A percentile compares a stretch with the other conserved stretches of the same genome.
phyloP scores from a whole-genome alignment of 2,329 filamentous ascomycete species.

The Phymatotrichopsis omnivora region DNA sequence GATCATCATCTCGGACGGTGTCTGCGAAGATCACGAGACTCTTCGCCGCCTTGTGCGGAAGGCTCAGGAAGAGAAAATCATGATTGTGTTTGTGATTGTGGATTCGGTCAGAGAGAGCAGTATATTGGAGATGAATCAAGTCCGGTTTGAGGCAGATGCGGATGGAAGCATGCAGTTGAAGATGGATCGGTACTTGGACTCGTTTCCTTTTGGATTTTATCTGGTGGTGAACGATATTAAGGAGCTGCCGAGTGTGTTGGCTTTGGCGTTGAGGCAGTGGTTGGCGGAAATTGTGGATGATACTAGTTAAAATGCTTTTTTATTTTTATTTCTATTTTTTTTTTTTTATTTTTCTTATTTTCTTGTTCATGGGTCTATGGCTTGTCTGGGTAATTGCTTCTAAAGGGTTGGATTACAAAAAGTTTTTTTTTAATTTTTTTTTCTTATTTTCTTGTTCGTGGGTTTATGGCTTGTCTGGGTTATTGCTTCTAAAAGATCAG shows the following conservation, averaged over 20 bases:
- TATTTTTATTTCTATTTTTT: no score
- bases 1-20: constrained; percentile 84
- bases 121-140: constrained; percentile 81
- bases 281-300: constrained; percentile 42
- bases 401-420: no score
- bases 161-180: constrained; percentile 57
- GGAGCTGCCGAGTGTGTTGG: constrained; percentile 80
- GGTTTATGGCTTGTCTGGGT: no score
- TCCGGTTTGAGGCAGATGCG: constrained; percentile 64
- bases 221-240: constrained; percentile 84
- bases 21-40: constrained; percentile 79
- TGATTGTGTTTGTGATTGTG: constrained; percentile 97
- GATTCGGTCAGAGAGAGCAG: constrained; percentile 47
- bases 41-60: constrained; percentile 75
- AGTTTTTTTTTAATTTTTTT: no score
- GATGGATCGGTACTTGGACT: constrained; percentile 85
- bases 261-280: constrained; percentile 86
- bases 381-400: no score
- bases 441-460: no score
- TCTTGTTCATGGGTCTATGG: no score
- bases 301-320: no score
- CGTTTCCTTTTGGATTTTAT: constrained; percentile 95
- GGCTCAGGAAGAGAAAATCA: constrained; percentile 86
- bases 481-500: no score
- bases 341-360: no score